phyloP scores from a whole-genome alignment of 2,329 filamentous ascomycete species.

The Trichophyton simii region DNA sequence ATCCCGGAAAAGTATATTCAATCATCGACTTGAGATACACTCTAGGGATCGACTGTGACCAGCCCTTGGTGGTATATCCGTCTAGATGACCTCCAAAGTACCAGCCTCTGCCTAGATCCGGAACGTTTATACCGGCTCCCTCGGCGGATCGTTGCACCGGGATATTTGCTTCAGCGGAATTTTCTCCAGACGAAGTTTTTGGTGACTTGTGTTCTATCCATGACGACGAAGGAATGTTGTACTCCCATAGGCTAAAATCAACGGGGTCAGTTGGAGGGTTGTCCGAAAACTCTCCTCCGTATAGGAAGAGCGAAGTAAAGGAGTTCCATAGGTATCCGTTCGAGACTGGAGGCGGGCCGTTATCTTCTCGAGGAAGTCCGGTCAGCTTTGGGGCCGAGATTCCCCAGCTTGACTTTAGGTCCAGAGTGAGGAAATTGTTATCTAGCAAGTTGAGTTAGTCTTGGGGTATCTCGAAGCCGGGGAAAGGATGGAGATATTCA shows the following conservation, averaged over 20 bases:
- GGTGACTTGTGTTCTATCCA: constrained; percentile 55
- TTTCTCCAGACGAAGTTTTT: constrained; percentile 50
- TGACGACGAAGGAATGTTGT: constrained; percentile 44
- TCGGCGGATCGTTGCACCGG: constrained; percentile 58
- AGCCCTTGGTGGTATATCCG: constrained; percentile 49
- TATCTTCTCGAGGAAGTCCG: constrained; percentile 47
- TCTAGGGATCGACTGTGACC: constrained; percentile 51
- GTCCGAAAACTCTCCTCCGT: constrained; percentile 62
- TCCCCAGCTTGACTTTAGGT: constrained; percentile 61
- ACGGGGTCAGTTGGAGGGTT: constrained; percentile 45
- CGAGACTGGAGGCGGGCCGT: constrained; percentile 57
- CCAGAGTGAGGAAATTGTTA: constrained; percentile 60
- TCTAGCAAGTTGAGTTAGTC: constrained; percentile 29
- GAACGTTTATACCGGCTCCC: constrained; percentile 58
- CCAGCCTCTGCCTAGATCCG: constrained; percentile 57
- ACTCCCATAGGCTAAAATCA: constrained; percentile 56
- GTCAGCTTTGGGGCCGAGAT: constrained; percentile 50
- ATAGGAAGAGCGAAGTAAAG: constrained; percentile 56
- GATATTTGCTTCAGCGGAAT: constrained; percentile 44
- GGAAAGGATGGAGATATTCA: constrained; percentile 17
- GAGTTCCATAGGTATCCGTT: constrained; percentile 68
- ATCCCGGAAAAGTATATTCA: constrained; percentile 64
- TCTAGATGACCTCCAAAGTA: constrained; percentile 72
- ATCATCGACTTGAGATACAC: constrained; percentile 62
- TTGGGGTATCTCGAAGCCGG: not conserved